Base-by-base conservation (phyloP, 345 rosid genomes). In the Chamaenerion angustifolium region DNA sequence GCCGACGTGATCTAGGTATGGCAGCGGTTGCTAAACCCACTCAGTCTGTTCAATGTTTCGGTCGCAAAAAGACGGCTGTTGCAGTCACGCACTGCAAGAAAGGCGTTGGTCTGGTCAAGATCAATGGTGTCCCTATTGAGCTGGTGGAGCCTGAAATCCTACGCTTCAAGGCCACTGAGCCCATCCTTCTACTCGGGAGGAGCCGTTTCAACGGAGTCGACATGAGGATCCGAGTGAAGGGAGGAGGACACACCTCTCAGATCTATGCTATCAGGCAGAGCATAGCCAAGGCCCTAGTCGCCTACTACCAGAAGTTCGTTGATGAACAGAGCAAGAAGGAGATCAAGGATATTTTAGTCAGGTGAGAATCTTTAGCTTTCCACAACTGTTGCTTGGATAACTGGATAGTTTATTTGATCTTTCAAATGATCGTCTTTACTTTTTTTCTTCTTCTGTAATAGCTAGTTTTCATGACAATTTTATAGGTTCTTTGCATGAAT, bases 251-350 rank as follows among this genome's bases (percentile, higher is more conserved):
- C 75, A 83, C 93, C 18, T 80, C 94, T 1, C 96, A 83, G 84
- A 85, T 87, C 43, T 87, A 87, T 66, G 96, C 96, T 0, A 87
- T 87, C 35, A 67, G 96, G 21, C 96, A 87, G 73, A 81, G 94
- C 65, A 87, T 87, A 13, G 94, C 96, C 0, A 87, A 87, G 68
- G 96, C 96, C 0, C 68, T 87, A 0, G 94, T 87, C 0, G 89
- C 96, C 0, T 87, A 42, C 23, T 83, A 80, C 61, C 96, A 83
- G 83, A 87, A 87, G 78, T 77, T 52, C 42, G 96, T 83, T 0
- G 96, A 87, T 35, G 96, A 87, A 71, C 94, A 80, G 68, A 73
- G 77, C 45, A 87, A 87, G 81, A 83, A 83, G 71, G 95, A 86
- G 76, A 81, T 86, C 2, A 86, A 83, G 62, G 95, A 86, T 40